Base-by-base conservation (phyloP, 805 yeast genomes). In the Kuraishia capsulata region DNA sequence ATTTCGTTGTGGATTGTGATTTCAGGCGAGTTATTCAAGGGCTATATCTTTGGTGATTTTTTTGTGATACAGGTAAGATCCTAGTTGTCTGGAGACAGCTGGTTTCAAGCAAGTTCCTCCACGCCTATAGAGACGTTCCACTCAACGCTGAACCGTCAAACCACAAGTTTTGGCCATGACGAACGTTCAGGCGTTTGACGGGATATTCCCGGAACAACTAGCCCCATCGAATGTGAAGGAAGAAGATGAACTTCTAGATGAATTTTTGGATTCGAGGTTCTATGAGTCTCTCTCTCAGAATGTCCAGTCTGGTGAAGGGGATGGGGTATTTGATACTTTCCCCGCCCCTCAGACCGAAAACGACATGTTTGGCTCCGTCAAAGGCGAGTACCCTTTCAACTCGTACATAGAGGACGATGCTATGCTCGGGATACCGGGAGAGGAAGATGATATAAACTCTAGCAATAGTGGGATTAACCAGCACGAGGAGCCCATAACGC, bases 161-260 rank as follows among this genome's bases (percentile, higher is more conserved):
- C n/a, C n/a, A n/a, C n/a, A n/a, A n/a, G n/a, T n/a, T n/a, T n/a
- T n/a, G n/a, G n/a, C 13, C 6, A 28, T 28, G 31, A 6, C 31
- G 6, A 13, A 28, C 31, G 31, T 28, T 28, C 17, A 28, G 14
- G 6, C 31, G 6, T 28, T 28, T 17, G 31, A 28, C 6, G 31
- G 31, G 14, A 28, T 28, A 5, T 28, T 28, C 17, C 31, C 31
- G 6, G 31, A 28, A 5, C 26, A 9, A 8, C 11, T 24, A 11
- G 14, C 17, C 9, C 31, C 8, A 8, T 8, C 10, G 10, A 23
- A 23, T 23, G 17, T 28, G 8, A 28, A 46, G 18, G 62, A 61
- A 14, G 66, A 65, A 28, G 69, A 64, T 18, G 81, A 76, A 43
- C 63, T 76, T 26, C 50, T 77, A 33, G 79, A 73, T 47, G 82